Conservation (phyloP, 129 eudicot genomes). For the Centaurea solstitialis region DNA sequence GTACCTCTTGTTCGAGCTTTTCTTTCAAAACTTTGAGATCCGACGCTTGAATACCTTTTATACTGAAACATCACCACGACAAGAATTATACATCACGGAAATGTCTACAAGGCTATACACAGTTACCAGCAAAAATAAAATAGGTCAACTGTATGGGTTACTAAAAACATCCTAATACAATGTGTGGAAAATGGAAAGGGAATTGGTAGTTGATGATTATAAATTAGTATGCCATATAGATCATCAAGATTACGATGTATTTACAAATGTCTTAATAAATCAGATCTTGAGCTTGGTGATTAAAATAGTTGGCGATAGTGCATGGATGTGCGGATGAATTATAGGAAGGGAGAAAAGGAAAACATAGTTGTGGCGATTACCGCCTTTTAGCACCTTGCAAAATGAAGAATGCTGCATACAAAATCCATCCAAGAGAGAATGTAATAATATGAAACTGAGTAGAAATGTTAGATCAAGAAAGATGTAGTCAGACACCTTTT, state of each 20-base stretch:
- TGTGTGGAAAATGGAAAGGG: background rate
- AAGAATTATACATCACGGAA: background rate
- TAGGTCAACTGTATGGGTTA: background rate
- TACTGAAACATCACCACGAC: slow-evolving; percentile 38
- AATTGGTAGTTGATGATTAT: background rate
- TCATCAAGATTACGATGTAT: background rate
- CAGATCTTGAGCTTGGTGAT: background rate
- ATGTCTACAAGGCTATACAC: slow-evolving; percentile 6
- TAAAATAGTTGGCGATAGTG: background rate
- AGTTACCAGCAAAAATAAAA: background rate
- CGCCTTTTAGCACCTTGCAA: background rate
- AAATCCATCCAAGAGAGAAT: background rate
- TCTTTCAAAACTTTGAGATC: slow-evolving; percentile 72
- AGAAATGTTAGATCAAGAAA: background rate
- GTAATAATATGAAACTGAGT: slow-evolving; percentile 9
- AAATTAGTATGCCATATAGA: slow-evolving; percentile 17
- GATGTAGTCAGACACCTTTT: slow-evolving; percentile 49
- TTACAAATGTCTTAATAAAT: background rate
- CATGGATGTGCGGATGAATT: background rate
- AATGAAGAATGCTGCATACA: background rate
- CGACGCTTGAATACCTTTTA: slow-evolving; percentile 58
- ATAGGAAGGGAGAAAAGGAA: background rate
- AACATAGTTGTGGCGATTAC: background rate
- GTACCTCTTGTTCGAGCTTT: slow-evolving; percentile 87
- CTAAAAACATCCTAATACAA: background rate